phyloP scores from a whole-genome alignment of 805 yeast species.

The Hanseniaspora hatyaiensis region DNA sequence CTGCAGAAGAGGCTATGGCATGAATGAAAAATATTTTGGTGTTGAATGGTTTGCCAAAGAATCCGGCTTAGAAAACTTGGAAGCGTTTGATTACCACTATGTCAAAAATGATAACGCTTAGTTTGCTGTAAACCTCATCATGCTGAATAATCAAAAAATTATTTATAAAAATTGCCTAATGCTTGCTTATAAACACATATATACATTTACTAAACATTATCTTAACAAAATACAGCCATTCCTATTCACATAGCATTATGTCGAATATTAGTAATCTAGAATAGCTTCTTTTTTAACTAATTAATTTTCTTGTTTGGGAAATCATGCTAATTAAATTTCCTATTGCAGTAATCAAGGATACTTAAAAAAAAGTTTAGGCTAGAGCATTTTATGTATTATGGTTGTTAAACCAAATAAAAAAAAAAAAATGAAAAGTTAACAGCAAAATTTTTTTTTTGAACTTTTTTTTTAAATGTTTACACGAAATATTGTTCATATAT shows the following conservation, averaged over 20 bases:
- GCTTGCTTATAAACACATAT: too few relatives aligned
- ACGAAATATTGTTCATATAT: too few relatives aligned
- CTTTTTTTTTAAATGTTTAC: too few relatives aligned
- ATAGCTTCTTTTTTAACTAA: not conserved
- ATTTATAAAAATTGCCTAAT: too few relatives aligned
- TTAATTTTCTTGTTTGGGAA: slow-evolving; percentile 3
- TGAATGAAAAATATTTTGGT: slow-evolving; percentile 6
- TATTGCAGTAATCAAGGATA: not conserved
- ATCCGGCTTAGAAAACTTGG: slow-evolving; percentile 5
- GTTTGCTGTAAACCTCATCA: not conserved
- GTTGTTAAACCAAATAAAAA: too few relatives aligned
- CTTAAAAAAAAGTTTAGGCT: too few relatives aligned
- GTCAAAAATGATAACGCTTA: slow-evolving; percentile 12
- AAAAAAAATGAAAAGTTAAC: too few relatives aligned
- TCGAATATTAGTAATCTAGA: not conserved
- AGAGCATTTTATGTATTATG: too few relatives aligned
- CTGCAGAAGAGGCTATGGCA: slow-evolving; percentile 16
- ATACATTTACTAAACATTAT: too few relatives aligned
- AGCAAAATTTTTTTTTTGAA: too few relatives aligned
- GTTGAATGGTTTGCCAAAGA: slow-evolving; percentile 10
- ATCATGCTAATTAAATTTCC: slow-evolving; percentile 9
- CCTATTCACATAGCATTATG: too few relatives aligned
- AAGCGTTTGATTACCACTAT: slow-evolving; percentile 8
- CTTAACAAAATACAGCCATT: too few relatives aligned
- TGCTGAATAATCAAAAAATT: not conserved